A percentile compares a stretch with the other conserved stretches of the same genome.
Conservation (phyloP, 768 basidiomycete species). For the Mycena kentingensis region DNA sequence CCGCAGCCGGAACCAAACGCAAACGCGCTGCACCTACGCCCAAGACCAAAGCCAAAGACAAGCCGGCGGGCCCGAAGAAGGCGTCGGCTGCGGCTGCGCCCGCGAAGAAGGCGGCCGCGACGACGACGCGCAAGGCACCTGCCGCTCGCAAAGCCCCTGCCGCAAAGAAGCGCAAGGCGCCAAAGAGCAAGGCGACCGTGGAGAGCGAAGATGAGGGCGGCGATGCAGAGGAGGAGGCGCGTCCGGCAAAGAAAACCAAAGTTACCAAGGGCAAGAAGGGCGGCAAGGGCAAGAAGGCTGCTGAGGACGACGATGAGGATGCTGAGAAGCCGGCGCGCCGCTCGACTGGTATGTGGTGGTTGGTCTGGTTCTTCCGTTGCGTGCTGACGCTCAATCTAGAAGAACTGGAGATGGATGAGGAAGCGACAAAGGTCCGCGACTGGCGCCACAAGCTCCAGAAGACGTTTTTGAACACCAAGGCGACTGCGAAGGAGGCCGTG, state of each 20-base stretch:
- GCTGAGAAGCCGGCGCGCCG: too few relatives aligned
- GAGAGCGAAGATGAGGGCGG: constrained; percentile 57
- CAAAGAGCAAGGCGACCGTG: constrained; percentile 45
- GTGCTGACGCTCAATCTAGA: constrained; percentile 29
- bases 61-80: constrained; percentile 38
- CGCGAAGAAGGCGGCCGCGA: background rate
- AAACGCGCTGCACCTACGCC: constrained; percentile 50
- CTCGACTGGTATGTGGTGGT: background rate
- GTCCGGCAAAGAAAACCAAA: constrained; percentile 39
- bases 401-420: constrained; percentile 68
- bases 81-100: constrained; percentile 33
- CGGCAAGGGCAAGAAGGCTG: constrained; percentile 58
- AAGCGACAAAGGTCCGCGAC: constrained; percentile 70
- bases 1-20: constrained; percentile 48
- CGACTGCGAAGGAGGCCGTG: constrained; percentile 66
- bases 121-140: too few relatives aligned
- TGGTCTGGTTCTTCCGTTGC: constrained; percentile 1
- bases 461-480: constrained; percentile 72
- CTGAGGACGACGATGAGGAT: constrained; percentile 35
- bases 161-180: constrained; percentile 53
- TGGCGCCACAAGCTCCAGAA: constrained; percentile 94
- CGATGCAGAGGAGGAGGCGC: constrained; percentile 58
- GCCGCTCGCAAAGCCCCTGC: constrained; percentile 26
- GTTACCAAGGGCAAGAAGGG: constrained; percentile 57
- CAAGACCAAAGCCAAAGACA: constrained; percentile 46